Conservation (phyloP, 805 yeast genomes). For the Candida bentonensis region DNA sequence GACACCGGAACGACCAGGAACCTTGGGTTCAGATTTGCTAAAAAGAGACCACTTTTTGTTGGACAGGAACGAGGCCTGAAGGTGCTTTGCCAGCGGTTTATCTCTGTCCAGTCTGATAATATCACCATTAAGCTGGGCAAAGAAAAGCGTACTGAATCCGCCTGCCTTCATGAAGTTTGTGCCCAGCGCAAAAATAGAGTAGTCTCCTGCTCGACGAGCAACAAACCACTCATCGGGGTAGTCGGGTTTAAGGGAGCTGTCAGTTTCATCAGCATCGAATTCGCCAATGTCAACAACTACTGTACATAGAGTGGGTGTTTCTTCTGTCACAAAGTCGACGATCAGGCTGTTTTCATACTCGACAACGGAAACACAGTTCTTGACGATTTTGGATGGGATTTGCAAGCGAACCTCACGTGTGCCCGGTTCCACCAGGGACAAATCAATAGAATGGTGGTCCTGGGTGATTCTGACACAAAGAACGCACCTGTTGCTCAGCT, state of each 20-base stretch:
- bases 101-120: neutral
- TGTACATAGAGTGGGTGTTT: neutral
- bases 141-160: neutral
- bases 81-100: neutral
- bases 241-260: neutral
- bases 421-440: neutral
- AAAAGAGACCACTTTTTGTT: neutral
- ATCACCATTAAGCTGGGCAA: neutral
- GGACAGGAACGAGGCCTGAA: neutral
- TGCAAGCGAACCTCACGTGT: neutral
- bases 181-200: neutral
- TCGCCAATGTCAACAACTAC: neutral
- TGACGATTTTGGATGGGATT: neutral
- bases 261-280: neutral
- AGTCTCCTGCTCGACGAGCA: neutral
- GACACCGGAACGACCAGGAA: neutral
- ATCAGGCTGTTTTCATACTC: neutral
- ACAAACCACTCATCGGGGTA: constrained; percentile 1
- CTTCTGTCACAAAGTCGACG: neutral
- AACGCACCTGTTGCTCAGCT: neutral
- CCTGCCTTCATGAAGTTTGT: neutral
- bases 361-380: neutral
- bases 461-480: neutral
- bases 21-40: neutral
- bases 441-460: neutral